Percentiles rank a stretch among this genome's conserved stretches.
These are phyloP conservation scores for Yamadazyma atlantica DNA, from an alignment of 1,139 yeast species.

Conservation along the genomic window DNA sequence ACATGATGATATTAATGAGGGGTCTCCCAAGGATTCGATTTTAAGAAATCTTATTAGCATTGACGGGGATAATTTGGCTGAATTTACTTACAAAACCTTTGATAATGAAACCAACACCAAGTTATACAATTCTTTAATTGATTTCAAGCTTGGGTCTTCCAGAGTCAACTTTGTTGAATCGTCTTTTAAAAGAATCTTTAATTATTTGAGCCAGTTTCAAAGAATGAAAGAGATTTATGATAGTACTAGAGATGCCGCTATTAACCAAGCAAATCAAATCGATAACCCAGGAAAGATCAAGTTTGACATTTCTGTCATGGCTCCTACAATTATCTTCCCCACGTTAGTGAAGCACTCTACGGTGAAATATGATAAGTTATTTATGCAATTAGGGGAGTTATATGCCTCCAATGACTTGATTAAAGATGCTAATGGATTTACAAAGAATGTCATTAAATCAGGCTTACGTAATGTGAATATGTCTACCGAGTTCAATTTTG, in stretches of 20 bases:
- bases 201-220: conserved; percentile 71
- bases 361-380: conserved; percentile 56
- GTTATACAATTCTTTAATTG: conserved; percentile 59
- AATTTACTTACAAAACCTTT: conserved; percentile 78
- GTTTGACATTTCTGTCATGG: conserved; percentile 68
- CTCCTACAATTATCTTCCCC: conserved; percentile 86
- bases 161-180: conserved; percentile 77
- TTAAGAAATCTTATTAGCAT: conserved; percentile 71
- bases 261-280: conserved; percentile 61
- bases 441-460: conserved; percentile 53
- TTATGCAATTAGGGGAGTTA: conserved; percentile 81
- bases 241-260: conserved; percentile 82
- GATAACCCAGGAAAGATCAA: conserved; percentile 64
- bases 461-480: conserved; percentile 75
- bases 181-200: conserved; percentile 66
- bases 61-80: conserved; percentile 82
- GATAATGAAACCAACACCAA: conserved; percentile 52
- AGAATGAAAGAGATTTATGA: conserved; percentile 88
- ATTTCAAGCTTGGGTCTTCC: conserved; percentile 73
- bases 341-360: conserved; percentile 44
- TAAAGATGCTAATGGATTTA: conserved; percentile 11
- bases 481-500: conserved; percentile 57
- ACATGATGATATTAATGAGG: conserved; percentile 72
- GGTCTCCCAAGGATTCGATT: conserved; percentile 57
- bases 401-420: conserved; percentile 65